phyloP scores from a whole-genome alignment of 129 eudicot genomes.

The Saussurea involucrata region DNA sequence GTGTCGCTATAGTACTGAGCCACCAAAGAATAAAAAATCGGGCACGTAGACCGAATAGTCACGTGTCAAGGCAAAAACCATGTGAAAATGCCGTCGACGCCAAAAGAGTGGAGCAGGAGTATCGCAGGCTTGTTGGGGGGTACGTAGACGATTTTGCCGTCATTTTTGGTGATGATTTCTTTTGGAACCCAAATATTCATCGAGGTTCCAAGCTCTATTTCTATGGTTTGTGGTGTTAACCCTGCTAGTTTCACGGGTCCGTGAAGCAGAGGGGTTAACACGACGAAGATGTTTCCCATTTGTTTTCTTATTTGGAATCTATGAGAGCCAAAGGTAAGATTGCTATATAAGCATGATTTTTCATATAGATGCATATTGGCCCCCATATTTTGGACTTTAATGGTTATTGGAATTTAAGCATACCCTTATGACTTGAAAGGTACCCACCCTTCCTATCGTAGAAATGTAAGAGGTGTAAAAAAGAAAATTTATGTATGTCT shows the following conservation, averaged over 20 bases:
- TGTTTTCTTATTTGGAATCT: background rate
- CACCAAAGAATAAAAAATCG: conserved; percentile 43
- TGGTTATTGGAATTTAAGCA: too few species aligned
- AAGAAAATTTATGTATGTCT: too few species aligned
- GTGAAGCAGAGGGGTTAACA: background rate
- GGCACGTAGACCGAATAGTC: conserved; percentile 35
- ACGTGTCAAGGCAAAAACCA: conserved; percentile 31
- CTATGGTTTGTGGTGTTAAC: conserved; percentile 19
- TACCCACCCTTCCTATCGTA: too few species aligned
- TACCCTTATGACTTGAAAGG: too few species aligned
- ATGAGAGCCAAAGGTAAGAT: background rate
- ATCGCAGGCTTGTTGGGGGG: conserved; percentile 20
- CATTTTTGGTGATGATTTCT: background rate
- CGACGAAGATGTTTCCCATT: conserved; percentile 30
- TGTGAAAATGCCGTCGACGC: conserved; percentile 28
- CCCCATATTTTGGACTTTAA: too few species aligned
- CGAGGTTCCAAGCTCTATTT: conserved; percentile 33
- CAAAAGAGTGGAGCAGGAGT: conserved; percentile 34
- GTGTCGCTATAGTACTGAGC: too few species aligned
- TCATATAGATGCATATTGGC: too few species aligned
- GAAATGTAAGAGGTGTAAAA: too few species aligned
- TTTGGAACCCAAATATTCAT: conserved; percentile 36
- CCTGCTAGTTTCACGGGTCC: conserved; percentile 23
- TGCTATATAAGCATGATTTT: background rate
- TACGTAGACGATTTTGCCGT: background rate